Conservation (phyloP, 176 grass and related monocot species). For the Carex littledalei region DNA sequence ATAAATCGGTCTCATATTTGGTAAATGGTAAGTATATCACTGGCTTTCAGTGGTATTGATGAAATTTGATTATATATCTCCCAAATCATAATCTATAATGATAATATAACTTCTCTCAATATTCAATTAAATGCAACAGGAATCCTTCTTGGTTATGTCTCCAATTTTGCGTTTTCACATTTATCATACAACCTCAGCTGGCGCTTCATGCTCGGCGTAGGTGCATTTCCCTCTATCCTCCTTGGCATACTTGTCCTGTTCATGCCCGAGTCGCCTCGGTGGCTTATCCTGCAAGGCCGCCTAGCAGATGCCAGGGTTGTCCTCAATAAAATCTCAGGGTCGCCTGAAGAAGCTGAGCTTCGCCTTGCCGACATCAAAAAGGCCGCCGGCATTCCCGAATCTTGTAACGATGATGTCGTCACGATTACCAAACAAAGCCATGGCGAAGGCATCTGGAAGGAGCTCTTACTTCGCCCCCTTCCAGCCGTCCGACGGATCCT, state of each 20-base stretch:
- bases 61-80: neutral
- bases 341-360: slow-evolving; percentile 51
- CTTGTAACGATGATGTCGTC: slow-evolving; percentile 59
- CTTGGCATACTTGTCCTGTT: slow-evolving; percentile 52
- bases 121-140: slow-evolving; percentile 17
- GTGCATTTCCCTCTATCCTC: slow-evolving; percentile 55
- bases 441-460: slow-evolving; percentile 49
- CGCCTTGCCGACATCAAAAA: slow-evolving; percentile 61
- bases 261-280: slow-evolving; percentile 84
- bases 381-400: slow-evolving; percentile 49
- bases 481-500: slow-evolving; percentile 54
- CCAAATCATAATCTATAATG: neutral
- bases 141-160: slow-evolving; percentile 77
- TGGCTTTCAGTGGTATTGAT: too few relatives aligned
- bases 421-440: slow-evolving; percentile 13
- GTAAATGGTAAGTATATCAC: too few relatives aligned
- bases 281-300: slow-evolving; percentile 74
- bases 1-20: too few relatives aligned
- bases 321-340: slow-evolving; percentile 51
- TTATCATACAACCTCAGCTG: slow-evolving; percentile 34
- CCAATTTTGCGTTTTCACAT: slow-evolving; percentile 56
- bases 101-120: neutral
- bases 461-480: slow-evolving; percentile 47
- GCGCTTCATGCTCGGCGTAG: slow-evolving; percentile 78
- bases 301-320: slow-evolving; percentile 56